These are phyloP conservation scores for Talaromyces proteolyticus DNA, from an alignment of 495 filamentous ascomycete species.

Conservation along the genomic window DNA sequence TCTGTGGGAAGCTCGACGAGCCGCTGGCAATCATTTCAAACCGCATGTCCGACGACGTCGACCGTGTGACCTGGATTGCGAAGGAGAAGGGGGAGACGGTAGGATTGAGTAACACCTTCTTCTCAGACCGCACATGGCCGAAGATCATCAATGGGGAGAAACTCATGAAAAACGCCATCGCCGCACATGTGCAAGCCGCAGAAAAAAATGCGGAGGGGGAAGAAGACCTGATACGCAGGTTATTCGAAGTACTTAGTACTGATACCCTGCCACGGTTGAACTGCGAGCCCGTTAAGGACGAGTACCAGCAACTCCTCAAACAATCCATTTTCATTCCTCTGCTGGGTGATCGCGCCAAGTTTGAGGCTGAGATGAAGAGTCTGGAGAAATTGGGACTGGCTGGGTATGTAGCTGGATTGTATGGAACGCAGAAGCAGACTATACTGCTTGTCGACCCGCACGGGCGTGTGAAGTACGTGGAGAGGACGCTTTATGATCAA, in stretches of 20 bases:
- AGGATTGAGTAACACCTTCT: constrained; percentile 82
- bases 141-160: constrained; percentile 65
- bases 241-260: constrained; percentile 63
- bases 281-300: constrained; percentile 53
- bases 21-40: constrained; percentile 86
- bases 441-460: constrained; percentile 71
- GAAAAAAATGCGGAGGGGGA: constrained; percentile 50
- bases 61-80: constrained; percentile 61
- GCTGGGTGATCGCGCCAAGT: constrained; percentile 44
- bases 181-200: constrained; percentile 31
- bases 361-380: constrained; percentile 31
- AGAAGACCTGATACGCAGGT: constrained; percentile 59
- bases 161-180: constrained; percentile 41
- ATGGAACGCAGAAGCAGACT: constrained; percentile 94
- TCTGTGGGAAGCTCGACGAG: constrained; percentile 76
- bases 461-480: constrained; percentile 73
- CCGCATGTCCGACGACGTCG: constrained; percentile 53
- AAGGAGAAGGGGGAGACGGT: constrained; percentile 56
- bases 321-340: constrained; percentile 82
- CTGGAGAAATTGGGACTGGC: constrained; percentile 22
- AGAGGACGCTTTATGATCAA: constrained; percentile 75
- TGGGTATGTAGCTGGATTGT: constrained; percentile 37
- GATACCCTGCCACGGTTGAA: constrained; percentile 65
- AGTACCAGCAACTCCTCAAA: constrained; percentile 62
- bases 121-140: constrained; percentile 69